Base-by-base conservation (phyloP, 352 stramenopile species). In the Phytophthora tubulina region DNA sequence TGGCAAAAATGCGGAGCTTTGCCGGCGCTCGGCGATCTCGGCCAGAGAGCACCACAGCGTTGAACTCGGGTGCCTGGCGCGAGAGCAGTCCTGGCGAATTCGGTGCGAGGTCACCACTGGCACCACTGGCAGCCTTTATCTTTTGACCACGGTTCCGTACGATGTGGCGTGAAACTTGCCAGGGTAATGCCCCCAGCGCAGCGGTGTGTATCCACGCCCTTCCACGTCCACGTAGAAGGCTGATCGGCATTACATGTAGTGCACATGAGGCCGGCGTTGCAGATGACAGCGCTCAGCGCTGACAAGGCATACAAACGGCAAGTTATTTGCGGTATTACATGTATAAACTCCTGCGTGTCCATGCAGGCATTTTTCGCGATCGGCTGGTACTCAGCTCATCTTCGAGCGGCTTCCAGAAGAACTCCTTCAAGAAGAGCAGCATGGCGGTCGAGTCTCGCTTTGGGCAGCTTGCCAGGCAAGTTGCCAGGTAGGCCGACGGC, bases 131-230 rank as follows among this genome's bases (percentile, higher is more conserved):
- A 46, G 17, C 51, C 51, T 58, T 51, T n/a, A 51, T 51, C 45
- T 32, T 51, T 51, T 27, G 13, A n/a, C 9, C 35, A 59, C 11
- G 1, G 27, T 59, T 59, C 36, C n/a, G 44, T n/a, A 49, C 36
- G 49, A 63, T 41, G 51, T 49, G 41, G 39, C 50, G 46, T 45
- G 53, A 59, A 56, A 69, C 62, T 57, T 53, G 63, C n/a, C 48
- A 36, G 6, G 7, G 54, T 58, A 69, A 59, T 60, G 15, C 21
- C 17, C 15, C 14, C 9, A 6, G 46, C 11, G 7, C 0, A 8
- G 8, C 39, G 61, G 30, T 53, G 61, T 69, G 62, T 69, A 69
- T 63, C 62, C 62, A 54, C 41, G 62, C 51, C 63, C 45, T 53
- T 71, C 63, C 63, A 59, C 50, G 63, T 45, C 36, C 45, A 15